Conservation (phyloP, 208 protist species). For the Crithidia mellificae region DNA sequence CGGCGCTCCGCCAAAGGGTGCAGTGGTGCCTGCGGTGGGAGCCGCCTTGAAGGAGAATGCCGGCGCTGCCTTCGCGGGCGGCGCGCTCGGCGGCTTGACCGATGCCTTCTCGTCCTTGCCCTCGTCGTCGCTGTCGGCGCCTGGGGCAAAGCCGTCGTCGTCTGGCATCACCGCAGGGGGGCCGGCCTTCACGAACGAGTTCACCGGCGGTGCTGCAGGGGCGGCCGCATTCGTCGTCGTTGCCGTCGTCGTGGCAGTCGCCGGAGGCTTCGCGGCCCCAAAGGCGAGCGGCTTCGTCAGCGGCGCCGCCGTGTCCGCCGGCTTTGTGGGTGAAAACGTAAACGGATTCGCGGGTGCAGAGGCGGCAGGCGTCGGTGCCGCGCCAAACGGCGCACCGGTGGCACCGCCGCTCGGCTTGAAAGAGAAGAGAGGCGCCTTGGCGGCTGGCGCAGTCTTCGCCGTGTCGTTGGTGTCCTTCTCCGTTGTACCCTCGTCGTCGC, state of each 20-base stretch:
- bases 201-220: slow-evolving; percentile 4
- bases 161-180: slow-evolving; percentile 58
- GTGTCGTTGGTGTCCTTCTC: slow-evolving; percentile 12
- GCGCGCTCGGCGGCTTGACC: slow-evolving; percentile 16
- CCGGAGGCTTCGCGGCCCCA: not conserved
- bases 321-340: slow-evolving; percentile 18
- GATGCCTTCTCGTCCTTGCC: slow-evolving; percentile 8
- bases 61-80: slow-evolving; percentile 20
- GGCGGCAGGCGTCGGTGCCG: not conserved
- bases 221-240: too few relatives aligned
- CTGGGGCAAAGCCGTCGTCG: slow-evolving; percentile 70
- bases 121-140: slow-evolving; percentile 62
- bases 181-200: slow-evolving; percentile 40
- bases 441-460: slow-evolving; percentile 16
- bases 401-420: slow-evolving; percentile 7
- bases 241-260: not conserved
- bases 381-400: not conserved
- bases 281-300: not conserved
- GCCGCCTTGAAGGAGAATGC: slow-evolving; percentile 32
- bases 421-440: slow-evolving; percentile 29
- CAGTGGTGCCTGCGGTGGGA: not conserved
- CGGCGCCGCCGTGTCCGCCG: not conserved
- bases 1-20: slow-evolving; percentile 3
- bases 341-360: slow-evolving; percentile 20
- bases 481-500: slow-evolving; percentile 59